Evolutionary conservation across 768 basidiomycete genomes (phyloP), one percentile per base, ranked within the genome.

Genomic region (Roridomyces roridus): DNA sequence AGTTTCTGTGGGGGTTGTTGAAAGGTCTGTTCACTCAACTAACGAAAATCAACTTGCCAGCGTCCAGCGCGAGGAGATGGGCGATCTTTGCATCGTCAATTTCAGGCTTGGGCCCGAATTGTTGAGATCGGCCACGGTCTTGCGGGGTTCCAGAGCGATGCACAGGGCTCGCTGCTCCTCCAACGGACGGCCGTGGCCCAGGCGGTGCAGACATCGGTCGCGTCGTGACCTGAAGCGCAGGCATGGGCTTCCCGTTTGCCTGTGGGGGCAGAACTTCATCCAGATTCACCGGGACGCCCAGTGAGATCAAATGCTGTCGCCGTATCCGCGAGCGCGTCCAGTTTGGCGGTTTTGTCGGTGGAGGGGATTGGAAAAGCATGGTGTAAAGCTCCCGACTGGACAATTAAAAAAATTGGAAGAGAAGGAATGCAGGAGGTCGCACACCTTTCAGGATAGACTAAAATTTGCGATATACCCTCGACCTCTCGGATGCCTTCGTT

Each of bases 281-380:
- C 6, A 98, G 79, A 68, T 98, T 98, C 48, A 98, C 92, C 4
- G 96, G 96, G 42, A 98, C 88, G 21, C 96, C 96, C 23, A 98
- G 85, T 12, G 92, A 75, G 57, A 96, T 96, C 44, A 98, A 79
- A 66, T 97, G 93, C 67, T 94, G 93, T 44, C 94, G 79, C 52
- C 96, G 85, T 68, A 94, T 94, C 40, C 91, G 85, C 53, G 94
- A 96, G 43, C 94, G 88, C 46, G 87, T 95, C 96, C 96, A 98
- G 65, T 92, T 96, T 49, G 94, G 87, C n/a, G 92, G 88, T 68
- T 89, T 87, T 41, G 84, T 88, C 10, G 87, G 83, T 29, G 91
- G 88, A 2, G 89, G 86, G 1, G 87, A 81, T 60, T 88, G 81
- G 35, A 92, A 69, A 17, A 96, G 80, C 56, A 81, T 77, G 53